Base-by-base conservation (phyloP, 805 yeast species). In the Sugiyamaella valdiviana region DNA sequence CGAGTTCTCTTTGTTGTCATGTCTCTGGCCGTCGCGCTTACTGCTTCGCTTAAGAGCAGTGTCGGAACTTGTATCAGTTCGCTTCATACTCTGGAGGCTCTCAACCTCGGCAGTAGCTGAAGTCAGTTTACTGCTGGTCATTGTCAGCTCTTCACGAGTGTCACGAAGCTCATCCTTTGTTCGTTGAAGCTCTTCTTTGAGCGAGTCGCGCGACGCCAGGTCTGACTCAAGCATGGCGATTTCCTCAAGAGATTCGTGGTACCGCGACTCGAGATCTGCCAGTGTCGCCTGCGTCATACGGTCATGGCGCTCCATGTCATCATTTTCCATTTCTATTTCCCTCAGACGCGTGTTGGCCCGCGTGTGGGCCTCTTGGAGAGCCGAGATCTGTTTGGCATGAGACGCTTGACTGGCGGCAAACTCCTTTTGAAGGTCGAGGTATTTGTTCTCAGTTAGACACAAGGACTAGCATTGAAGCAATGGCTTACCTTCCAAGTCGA, bases 251-350 rank as follows among this genome's bases (percentile, higher is more conserved):
- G 68, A 46, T 6, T 49, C 52, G 42, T 67, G 65, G 50, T 70
- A 70, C 24, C 65, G 65, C 9, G 57, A 58, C 40, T 67, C 66
- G n/a, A 71, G 48, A 9, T 68, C 71, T 22, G 58, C 57, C 42
- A 68, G 58, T 14, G 67, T 62, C 3, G 60, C 49, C 29, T 64
- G 56, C 38, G 69, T 58, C 39, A 63, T 64, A 39, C 75, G 54
- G 37, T 69, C 76, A 24, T 61, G 65, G 39, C 71, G 70, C 52
- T 73, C 77, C 54, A 71, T 62, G 48, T 66, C 71, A 49, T 74
- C 78, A 52, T 72, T 70, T 24, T 62, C 52, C 44, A 69, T 69
- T 57, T 74, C 78, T 15, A 72, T 66, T 21, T 72, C 72, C 14
- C 71, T 64, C 26, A 73, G 54, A 36, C 63, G 64, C 6, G 57